A percentile compares a stretch with the other conserved stretches of the same genome.
phyloP scores from a whole-genome alignment of 306 rosid genomes.

The Chamaecrista fasciculata region DNA sequence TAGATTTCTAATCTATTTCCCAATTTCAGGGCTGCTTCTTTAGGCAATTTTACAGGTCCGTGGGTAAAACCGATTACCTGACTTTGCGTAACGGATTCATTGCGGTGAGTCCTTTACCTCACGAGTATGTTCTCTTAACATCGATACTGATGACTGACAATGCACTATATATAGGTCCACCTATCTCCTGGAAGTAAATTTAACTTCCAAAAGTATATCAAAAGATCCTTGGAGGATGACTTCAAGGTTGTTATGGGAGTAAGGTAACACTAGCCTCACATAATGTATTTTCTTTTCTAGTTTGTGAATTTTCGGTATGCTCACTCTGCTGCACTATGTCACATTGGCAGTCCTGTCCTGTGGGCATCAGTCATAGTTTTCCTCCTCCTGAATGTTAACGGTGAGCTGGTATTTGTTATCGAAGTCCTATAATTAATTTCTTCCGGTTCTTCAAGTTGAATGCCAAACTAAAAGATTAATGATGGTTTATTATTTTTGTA shows the following conservation, averaged over 20 bases:
- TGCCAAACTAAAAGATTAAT: not conserved
- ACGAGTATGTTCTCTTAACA: not conserved
- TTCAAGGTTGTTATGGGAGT: constrained; percentile 86
- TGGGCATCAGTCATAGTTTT: constrained; percentile 62
- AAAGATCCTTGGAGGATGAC: constrained; percentile 95
- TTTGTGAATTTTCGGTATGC: not conserved
- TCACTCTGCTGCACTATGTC: constrained; percentile 11
- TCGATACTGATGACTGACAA: constrained; percentile 19
- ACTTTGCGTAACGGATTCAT: constrained; percentile 87
- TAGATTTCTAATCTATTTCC: constrained; percentile 6
- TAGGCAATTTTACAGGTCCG: constrained; percentile 82
- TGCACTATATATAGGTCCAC: constrained; percentile 57
- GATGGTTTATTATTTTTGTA: not conserved
- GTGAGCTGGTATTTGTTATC: constrained; percentile 28
- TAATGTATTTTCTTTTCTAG: constrained; percentile 2
- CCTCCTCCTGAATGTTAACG: constrained; percentile 51
- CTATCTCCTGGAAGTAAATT: constrained; percentile 84
- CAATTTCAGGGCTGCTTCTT: constrained; percentile 80
- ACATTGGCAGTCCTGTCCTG: constrained; percentile 50
- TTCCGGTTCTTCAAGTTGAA: not conserved
- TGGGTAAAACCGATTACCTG: constrained; percentile 64
- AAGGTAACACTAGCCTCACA: constrained; percentile 44
- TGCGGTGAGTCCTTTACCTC: constrained; percentile 48
- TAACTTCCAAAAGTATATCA: constrained; percentile 86
- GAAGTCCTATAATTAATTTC: not conserved